Conservation (phyloP, 1,139 yeast genomes). For the Hyphopichia khmerensis region DNA sequence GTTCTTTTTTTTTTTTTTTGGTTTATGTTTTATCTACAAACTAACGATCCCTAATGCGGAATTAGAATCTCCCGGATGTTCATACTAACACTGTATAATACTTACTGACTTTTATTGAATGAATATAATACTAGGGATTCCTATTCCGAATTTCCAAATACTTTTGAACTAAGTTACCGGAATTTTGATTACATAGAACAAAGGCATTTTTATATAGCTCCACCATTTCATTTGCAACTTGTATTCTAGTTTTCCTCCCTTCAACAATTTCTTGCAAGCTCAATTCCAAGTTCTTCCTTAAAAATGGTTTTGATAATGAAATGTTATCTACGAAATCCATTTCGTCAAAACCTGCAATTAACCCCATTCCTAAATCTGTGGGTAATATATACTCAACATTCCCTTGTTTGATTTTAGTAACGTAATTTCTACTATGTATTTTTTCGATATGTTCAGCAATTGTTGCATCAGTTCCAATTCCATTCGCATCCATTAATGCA, state of each 20-base stretch:
- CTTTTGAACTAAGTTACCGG: neutral
- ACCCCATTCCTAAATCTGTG: slow-evolving; percentile 78
- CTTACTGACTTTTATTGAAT: too few species aligned
- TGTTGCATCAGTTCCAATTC: slow-evolving; percentile 98
- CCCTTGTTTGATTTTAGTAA: slow-evolving; percentile 45
- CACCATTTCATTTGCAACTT: slow-evolving; percentile 58
- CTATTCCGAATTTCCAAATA: neutral
- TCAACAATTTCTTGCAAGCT: slow-evolving; percentile 66
- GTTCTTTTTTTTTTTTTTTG: too few species aligned
- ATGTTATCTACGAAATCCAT: slow-evolving; percentile 65
- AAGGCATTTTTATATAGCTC: slow-evolving; percentile 64
- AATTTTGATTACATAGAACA: slow-evolving; percentile 9
- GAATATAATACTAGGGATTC: neutral
- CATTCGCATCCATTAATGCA: slow-evolving; percentile 93
- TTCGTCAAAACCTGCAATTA: slow-evolving; percentile 84
- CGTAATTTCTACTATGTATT: slow-evolving; percentile 66
- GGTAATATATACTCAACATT: slow-evolving; percentile 58
- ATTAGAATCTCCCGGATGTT: too few species aligned
- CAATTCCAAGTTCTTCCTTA: slow-evolving; percentile 74
- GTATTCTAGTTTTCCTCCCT: slow-evolving; percentile 54
- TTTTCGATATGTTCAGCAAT: slow-evolving; percentile 97
- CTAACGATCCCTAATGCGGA: too few species aligned
- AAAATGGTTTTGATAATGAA: slow-evolving; percentile 85
- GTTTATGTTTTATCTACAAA: too few species aligned
- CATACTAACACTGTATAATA: too few species aligned